Percentiles rank a stretch among this genome's conserved stretches.
These are phyloP conservation scores for Lactifluus echinatus DNA, from an alignment of 768 basidiomycete genomes.

Conservation along the genomic window DNA sequence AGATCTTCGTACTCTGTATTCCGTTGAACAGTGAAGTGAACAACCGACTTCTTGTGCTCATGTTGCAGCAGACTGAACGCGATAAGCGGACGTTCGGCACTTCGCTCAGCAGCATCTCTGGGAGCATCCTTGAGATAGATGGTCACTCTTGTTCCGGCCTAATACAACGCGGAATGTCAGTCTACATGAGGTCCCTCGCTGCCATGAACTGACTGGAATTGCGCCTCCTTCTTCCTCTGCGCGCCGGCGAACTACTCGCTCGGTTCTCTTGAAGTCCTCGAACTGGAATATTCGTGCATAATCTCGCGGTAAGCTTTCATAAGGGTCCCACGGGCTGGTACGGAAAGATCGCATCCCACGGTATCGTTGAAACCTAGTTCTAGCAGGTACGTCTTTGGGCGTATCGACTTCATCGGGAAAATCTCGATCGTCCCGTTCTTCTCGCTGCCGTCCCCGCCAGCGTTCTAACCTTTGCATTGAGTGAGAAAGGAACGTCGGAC, in stretches of 20 bases:
- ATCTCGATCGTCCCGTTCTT: constrained; percentile 72
- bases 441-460: constrained; percentile 62
- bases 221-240: constrained; percentile 51
- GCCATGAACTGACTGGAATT: constrained; percentile 49
- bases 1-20: constrained; percentile 90
- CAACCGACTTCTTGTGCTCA: constrained; percentile 90
- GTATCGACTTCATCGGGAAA: constrained; percentile 98
- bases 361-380: constrained; percentile 81
- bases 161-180: neutral
- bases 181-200: neutral
- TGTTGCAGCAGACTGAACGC: constrained; percentile 84
- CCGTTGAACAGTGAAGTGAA: constrained; percentile 88
- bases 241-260: constrained; percentile 55
- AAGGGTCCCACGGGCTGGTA: constrained; percentile 96
- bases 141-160: constrained; percentile 81
- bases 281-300: constrained; percentile 96
- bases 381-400: constrained; percentile 73
- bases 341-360: constrained; percentile 88
- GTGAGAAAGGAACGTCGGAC: constrained; percentile 6
- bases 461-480: constrained; percentile 42
- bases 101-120: constrained; percentile 35
- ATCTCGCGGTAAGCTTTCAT: constrained; percentile 88
- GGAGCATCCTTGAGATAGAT: constrained; percentile 73
- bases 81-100: constrained; percentile 42
- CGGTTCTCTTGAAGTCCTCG: constrained; percentile 86